Evolutionary conservation across 1,284 basidiomycete species (phyloP).

Genomic region (Acaromyces ingoldii): DNA sequence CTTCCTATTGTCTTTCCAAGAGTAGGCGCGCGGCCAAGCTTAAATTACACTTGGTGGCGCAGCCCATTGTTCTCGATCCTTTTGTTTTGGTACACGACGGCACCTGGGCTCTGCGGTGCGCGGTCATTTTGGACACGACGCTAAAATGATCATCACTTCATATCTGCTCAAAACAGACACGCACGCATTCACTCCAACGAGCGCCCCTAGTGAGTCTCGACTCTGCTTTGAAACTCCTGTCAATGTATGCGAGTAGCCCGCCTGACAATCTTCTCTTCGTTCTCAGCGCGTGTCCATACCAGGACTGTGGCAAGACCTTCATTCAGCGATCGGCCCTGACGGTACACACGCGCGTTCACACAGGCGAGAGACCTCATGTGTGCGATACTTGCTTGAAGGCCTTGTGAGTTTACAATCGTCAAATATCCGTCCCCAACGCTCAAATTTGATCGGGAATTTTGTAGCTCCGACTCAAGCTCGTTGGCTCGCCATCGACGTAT

Average conservation of each 20-base stretch:
- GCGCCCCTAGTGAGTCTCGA: slow-evolving; percentile 26
- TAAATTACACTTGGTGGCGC: not conserved
- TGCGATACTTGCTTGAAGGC: slow-evolving; percentile 61
- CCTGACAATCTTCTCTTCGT: not conserved
- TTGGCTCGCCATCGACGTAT: slow-evolving; percentile 67
- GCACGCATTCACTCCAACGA: slow-evolving; percentile 45
- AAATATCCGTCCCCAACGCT: not conserved
- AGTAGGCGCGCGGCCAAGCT: not conserved
- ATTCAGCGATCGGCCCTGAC: slow-evolving; percentile 61
- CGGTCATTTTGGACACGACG: not conserved
- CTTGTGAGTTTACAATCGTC: slow-evolving; percentile 20
- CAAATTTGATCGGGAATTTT: not conserved
- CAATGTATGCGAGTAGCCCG: not conserved
- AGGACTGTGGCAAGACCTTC: slow-evolving; percentile 44
- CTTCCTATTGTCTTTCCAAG: not conserved
- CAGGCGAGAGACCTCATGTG: slow-evolving; percentile 70
- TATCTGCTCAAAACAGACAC: slow-evolving; percentile 21
- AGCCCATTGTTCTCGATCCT: too few species aligned
- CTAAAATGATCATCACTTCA: not conserved
- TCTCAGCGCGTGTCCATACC: slow-evolving; percentile 24
- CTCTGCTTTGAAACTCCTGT: not conserved
- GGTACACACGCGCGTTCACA: slow-evolving; percentile 78
- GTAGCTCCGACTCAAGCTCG: slow-evolving; percentile 57
- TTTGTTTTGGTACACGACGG: not conserved
- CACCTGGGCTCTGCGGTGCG: not conserved